Base-by-base conservation (phyloP, 495 filamentous ascomycete genomes). In the Talaromyces ruber region DNA sequence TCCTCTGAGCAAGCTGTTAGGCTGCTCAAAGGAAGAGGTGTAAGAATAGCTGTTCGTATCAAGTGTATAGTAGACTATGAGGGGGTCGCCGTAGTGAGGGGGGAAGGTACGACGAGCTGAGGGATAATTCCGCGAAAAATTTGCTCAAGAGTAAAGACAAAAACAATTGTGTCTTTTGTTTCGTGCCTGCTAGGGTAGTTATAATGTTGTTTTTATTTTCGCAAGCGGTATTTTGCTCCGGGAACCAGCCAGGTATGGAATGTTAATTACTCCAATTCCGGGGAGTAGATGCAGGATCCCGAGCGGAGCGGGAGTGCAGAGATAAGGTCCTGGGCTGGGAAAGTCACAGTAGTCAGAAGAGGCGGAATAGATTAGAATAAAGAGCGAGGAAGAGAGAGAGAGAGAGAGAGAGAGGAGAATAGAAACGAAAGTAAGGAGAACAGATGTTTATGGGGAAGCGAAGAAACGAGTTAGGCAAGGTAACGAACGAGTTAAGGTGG, bases 361-460 rank as follows among this genome's bases (percentile, higher is more conserved):
- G 4, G 66, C 59, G 14, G 62, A 59, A 51, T 60, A 53, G 2
- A 37, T 61, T n/a, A 58, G 50, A 18, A 57, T 57, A 18, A 30
- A 26, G 50, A 18, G 8, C 5, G 50, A 24, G 50, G 22, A 24
- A 14, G 11, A 22, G 59, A 60, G 60, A 59, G 51, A 37, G 63
- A 37, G 21, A 47, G 52, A 39, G 56, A 58, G 37, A 50, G 30
- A 55, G 47, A 59, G 53, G 61, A n/a, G 18, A 57, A 6, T 43
- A 60, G 50, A 54, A 52, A 54, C 21, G 51, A 54, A 25, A 28
- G 26, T 12, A 54, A 28, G 51, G 30, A 61, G 51, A 62, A 59
- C 26, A 53, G 22, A 22, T 57, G 16, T 57, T 57, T 57, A 18
- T 34, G 58, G 56, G 55, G 47, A 60, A 29, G 61, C 58, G 14